Base-by-base conservation (phyloP, 176 grass and related monocot genomes). In the Aechmea fasciata region DNA sequence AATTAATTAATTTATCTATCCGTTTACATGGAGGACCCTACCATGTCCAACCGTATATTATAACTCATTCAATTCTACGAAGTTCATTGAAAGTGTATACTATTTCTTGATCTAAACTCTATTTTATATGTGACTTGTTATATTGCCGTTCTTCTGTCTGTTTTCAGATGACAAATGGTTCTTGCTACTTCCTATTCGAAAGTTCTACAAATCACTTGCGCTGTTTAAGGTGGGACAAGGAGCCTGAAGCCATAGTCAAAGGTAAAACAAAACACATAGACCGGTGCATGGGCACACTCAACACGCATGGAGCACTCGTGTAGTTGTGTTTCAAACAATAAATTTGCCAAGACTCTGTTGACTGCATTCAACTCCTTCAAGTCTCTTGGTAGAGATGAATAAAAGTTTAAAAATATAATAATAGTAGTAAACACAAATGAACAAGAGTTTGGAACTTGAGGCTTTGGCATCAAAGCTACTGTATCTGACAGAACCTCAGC, bases 171-270 rank as follows among this genome's bases (percentile, higher is more conserved):
- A 81, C 81, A 79, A 78, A 89, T 72, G 78, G 78, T 84, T 74
- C 65, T 78, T 86, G 75, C 75, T 91, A 78, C 80, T 84, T 91
- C 75, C 81, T 91, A 81, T 81, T 76, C 72, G 65, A 87, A 87
- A 81, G 84, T 75, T 91, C 78, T 76, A 79, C 71, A 49, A 75
- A 82, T 71, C 51, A 71, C 66, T 3, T 64, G 20, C 64, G 78
- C 67, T 61, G 78, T 69, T 41, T 73, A 72, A 81, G 78, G 19
- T 67, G 69, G 55, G 71, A 79, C 79, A 75, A 72, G 29, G 81
- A 87, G 17, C 74, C 61, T 71, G 78, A 83, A 50, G 13, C 63
- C 52, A 69, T 87, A 69, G 70, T 80, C 55, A 91, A 78, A 50
- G 81, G 88, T 91, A 84, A 74, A 77, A 23, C 54, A 14, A 1